These are phyloP conservation scores for Kurtzmaniella quercitrusa DNA, from an alignment of 1,139 yeast genomes.

Conservation along the genomic window DNA sequence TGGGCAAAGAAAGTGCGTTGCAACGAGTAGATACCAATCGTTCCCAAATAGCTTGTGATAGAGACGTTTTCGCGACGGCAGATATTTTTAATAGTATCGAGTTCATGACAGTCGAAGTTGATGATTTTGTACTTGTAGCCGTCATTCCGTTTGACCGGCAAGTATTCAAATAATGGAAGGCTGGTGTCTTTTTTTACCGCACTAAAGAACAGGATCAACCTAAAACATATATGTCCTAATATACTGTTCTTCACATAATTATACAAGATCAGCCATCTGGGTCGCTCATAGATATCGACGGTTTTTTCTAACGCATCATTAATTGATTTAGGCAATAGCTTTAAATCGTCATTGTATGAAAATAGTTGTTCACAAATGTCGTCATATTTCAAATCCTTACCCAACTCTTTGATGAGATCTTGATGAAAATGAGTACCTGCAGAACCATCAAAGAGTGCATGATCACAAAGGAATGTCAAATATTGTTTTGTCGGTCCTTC, in stretches of 20 bases:
- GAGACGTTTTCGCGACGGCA: conserved; percentile 3
- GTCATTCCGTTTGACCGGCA: conserved; percentile 3
- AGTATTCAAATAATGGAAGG: conserved; percentile 2
- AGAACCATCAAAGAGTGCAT: conserved; percentile 13
- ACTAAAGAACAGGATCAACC: conserved; percentile 1
- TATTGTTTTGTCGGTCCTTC: conserved; percentile 8
- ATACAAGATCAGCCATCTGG: neutral
- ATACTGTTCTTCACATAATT: neutral
- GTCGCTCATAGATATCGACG: conserved; percentile 4
- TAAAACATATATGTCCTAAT: neutral
- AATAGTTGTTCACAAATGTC: conserved; percentile 1
- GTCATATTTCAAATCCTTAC: neutral
- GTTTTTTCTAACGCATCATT: conserved; percentile 5
- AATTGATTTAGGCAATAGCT: conserved; percentile 2
- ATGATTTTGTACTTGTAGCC: conserved; percentile 9
- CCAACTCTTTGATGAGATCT: conserved; percentile 11
- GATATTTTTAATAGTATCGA: neutral
- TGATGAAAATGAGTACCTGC: conserved; percentile 13
- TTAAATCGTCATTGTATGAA: conserved; percentile 3
- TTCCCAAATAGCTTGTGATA: conserved; percentile 4
- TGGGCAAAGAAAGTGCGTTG: conserved; percentile 2
- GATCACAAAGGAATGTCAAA: conserved; percentile 12
- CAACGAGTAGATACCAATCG: conserved; percentile 4
- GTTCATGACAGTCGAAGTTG: conserved; percentile 9
- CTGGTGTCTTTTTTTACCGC: no score